Evolutionary conservation across 2,329 filamentous ascomycete genomes (phyloP).

Genomic region (Hymenoscyphus occultus): DNA sequence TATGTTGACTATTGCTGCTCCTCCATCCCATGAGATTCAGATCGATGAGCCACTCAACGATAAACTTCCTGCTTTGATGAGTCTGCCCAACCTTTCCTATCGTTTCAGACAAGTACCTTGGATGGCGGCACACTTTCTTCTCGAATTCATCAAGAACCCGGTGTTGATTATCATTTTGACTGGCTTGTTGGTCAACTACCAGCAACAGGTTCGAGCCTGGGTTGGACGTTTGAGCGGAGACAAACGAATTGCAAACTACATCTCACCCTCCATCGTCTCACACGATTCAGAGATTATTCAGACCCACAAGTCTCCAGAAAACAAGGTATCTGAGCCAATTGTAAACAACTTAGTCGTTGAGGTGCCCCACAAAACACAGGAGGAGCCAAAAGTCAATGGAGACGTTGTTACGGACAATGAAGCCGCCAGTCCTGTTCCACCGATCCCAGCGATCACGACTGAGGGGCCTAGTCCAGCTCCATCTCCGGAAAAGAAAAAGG

Average conservation of each 20-base stretch:
- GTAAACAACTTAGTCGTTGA: constrained; percentile 12
- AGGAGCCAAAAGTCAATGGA: neutral
- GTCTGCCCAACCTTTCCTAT: constrained; percentile 44
- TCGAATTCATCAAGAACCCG: constrained; percentile 57
- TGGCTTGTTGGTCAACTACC: constrained; percentile 26
- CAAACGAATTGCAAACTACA: constrained; percentile 28
- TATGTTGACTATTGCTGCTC: constrained; percentile 45
- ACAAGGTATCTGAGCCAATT: constrained; percentile 16
- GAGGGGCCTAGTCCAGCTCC: constrained; percentile 27
- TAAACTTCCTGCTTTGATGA: constrained; percentile 35
- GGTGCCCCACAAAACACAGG: constrained; percentile 1
- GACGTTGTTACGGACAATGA: constrained; percentile 5
- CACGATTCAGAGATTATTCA: constrained; percentile 6
- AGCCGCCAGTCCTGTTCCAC: neutral
- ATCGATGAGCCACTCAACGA: constrained; percentile 31
- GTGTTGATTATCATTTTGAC: constrained; percentile 37
- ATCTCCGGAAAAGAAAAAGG: constrained; percentile 52
- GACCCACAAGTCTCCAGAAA: constrained; percentile 13
- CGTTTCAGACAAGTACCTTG: constrained; percentile 51
- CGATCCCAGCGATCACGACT: constrained; percentile 25
- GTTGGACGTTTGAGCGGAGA: constrained; percentile 32
- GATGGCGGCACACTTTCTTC: constrained; percentile 47
- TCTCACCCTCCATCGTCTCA: constrained; percentile 15
- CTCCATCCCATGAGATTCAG: constrained; percentile 26
- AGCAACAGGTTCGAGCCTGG: constrained; percentile 32